Evolutionary conservation across 148 eudicot genomes (phyloP).

Genomic region (Beta vulgaris): DNA sequence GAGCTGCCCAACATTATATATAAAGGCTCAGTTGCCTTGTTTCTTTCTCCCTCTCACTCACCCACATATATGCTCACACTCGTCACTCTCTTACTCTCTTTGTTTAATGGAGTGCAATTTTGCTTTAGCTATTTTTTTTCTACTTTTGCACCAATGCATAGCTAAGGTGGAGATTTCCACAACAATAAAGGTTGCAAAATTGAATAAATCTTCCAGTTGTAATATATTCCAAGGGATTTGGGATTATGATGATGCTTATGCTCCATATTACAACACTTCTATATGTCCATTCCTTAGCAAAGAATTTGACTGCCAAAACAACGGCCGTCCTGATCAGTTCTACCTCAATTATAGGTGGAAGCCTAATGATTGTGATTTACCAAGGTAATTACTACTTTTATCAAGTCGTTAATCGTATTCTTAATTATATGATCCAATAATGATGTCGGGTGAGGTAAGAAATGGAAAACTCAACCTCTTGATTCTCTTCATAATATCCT

Average conservation of each 20-base stretch:
- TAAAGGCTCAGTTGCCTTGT: not conserved
- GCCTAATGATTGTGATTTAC: constrained; percentile 37
- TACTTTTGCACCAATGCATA: constrained; percentile 12
- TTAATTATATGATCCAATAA: too few species aligned
- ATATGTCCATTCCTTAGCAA: constrained; percentile 34
- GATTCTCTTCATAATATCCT: too few species aligned
- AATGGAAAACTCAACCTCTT: too few species aligned
- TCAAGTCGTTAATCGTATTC: not conserved
- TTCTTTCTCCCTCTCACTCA: not conserved
- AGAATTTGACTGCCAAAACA: constrained; percentile 37
- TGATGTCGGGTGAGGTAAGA: too few species aligned
- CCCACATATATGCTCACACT: not conserved
- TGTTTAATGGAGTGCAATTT: not conserved
- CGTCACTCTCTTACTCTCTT: not conserved
- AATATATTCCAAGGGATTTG: constrained; percentile 56
- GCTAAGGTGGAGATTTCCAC: not conserved
- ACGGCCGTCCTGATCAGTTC: constrained; percentile 37
- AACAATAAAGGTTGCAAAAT: not conserved
- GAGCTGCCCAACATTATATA: not conserved
- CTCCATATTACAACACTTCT: constrained; percentile 31
- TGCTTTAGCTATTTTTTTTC: not conserved
- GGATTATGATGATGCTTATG: constrained; percentile 36
- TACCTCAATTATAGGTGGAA: constrained; percentile 45
- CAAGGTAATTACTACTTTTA: constrained; percentile 26
- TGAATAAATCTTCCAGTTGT: constrained; percentile 20